Base-by-base conservation (phyloP, 306 rosid species). In the Cicer bijugum region DNA sequence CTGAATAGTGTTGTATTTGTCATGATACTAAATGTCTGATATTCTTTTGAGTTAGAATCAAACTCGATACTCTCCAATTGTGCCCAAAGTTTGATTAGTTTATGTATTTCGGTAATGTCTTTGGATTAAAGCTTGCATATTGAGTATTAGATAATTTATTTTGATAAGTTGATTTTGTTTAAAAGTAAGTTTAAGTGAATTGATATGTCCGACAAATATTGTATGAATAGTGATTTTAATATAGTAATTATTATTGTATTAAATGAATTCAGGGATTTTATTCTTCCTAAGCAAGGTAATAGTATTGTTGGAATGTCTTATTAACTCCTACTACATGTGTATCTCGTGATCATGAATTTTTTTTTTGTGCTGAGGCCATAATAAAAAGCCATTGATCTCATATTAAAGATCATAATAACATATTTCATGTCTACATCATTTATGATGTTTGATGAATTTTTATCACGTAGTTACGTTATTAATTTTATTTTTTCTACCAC, bases 271-370 rank as follows among this genome's bases (percentile, higher is more conserved):
- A 1, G 15, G 53, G 46, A 38, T 69, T 70, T 60, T 72, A 28
- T 61, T 59, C 56, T 58, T 64, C 12, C 5, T 7, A 42, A 8
- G 43, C 46, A 59, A 67, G 38, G 33, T 67, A 40, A 59, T 42
- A 17, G 51, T 42, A 17, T 58, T 73, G 63, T 14, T 77, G 72
- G 55, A 51, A 67, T 16, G 52, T 51, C 67, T 61, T 58, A 14
- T 73, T 68, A 63, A 69, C 44, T 69, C 38, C 16, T 46, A 46
- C n/a, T 28, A 57, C 80, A 67, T 52, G 72, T 72, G 85, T 59
- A 57, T 59, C 74, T 38, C 28, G 68, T 82, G 82, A 67, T 55
- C 11, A 33, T 58, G 56, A 56, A 71, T 39, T 7, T 17, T 76
- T 17, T 76, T 77, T 72, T 82, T 74, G 76, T 82, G 45, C 40